Base-by-base conservation (phyloP, 225 moss, liverwort and hornwort species). In the Physcomitrium patens region DNA sequence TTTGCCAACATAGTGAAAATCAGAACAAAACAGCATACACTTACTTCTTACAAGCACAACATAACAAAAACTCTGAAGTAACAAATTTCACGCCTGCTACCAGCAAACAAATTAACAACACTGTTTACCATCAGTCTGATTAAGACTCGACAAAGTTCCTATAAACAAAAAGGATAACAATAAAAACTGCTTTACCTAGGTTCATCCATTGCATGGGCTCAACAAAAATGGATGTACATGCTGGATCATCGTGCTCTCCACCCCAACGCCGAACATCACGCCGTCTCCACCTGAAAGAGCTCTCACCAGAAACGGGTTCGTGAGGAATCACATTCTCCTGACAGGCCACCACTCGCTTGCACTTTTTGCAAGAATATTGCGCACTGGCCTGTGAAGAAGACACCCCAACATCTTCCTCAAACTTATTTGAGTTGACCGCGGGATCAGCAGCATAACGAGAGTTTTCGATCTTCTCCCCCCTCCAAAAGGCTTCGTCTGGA, bases 271-370 rank as follows among this genome's bases (percentile, higher is more conserved):
- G 82, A 44, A 52, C 45, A 64, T 75, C 78, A 48, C 81, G 82
- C 70, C 80, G 75, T 74, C 83, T 76, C 85, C 88, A 85, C 88
- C 85, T 88, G 88, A 83, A 88, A 85, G 88, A 88, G 88, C 82
- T 80, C 85, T 85, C 88, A 83, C 88, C 85, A 85, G 88, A 83
- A 71, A 81, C 43, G 78, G 85, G 23, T 61, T 78, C 63, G 83
- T 88, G 88, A 85, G 88, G 80, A 83, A 86, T 81, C 83, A 85
- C 83, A 88, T 88, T 85, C 76, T 88, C 88, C 63, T 88, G 83
- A 85, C 73, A 81, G 42, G 88, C 88, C 63, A 88, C 68, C 53
- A 88, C 83, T 81, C 88, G 85, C 85, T 85, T 85, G 83, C 88
- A 88, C 67, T 81, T 86, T 76, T 83, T 88, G 83, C 88, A 88